Conservation (phyloP, 163 green algal genomes). For the Volvox carteri region DNA sequence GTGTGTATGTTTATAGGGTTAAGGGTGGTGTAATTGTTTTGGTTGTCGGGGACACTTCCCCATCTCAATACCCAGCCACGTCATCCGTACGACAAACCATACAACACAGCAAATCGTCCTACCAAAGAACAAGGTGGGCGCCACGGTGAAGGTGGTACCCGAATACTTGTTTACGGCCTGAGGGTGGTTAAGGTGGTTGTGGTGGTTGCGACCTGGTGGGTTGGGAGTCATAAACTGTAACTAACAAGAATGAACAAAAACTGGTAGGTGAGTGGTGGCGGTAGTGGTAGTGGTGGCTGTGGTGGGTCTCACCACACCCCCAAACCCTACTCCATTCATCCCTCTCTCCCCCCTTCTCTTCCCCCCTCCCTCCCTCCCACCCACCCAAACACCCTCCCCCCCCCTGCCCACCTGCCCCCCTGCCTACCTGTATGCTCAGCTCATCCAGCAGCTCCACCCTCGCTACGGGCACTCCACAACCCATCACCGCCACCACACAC, state of each 20-base stretch:
- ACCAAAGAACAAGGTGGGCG: conserved; percentile 82
- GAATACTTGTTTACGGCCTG: conserved; percentile 73
- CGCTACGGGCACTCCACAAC: conserved; percentile 69
- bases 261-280: background rate
- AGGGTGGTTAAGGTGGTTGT: too few species aligned
- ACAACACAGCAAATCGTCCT: background rate
- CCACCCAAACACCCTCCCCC: background rate
- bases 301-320: background rate
- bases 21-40: background rate
- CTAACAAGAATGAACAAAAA: background rate
- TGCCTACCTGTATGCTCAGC: conserved; percentile 57
- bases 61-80: too few species aligned
- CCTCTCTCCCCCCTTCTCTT: background rate
- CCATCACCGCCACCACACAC: conserved; percentile 65
- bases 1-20: background rate
- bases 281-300: background rate
- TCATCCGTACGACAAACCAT: background rate
- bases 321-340: background rate
- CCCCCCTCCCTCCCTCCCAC: background rate
- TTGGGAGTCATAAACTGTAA: too few species aligned
- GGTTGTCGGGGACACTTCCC: too few species aligned
- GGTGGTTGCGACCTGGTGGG: too few species aligned
- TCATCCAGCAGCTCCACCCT: conserved; percentile 80
- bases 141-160: conserved; percentile 63
- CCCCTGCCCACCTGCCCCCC: background rate